phyloP scores from a whole-genome alignment of 2,329 filamentous ascomycete species.

The Fusarium sambucinum region DNA sequence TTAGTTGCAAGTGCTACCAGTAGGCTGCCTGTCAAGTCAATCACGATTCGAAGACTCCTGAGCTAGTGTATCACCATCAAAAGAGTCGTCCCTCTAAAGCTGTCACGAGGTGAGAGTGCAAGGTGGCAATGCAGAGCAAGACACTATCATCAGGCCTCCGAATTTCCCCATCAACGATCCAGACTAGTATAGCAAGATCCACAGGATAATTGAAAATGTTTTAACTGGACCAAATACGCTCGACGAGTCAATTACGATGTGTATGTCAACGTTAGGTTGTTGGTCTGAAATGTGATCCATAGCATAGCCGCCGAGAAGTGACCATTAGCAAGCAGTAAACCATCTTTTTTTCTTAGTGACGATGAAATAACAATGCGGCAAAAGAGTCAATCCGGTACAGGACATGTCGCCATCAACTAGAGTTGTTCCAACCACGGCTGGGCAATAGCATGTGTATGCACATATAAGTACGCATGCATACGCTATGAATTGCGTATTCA shows the following conservation, averaged over 20 bases:
- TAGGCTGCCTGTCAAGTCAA: not conserved
- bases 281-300: not conserved
- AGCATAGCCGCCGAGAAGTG: not conserved
- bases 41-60: not conserved
- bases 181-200: not conserved
- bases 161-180: not conserved
- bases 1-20: not conserved
- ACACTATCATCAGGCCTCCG: not conserved
- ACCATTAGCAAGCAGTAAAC: not conserved
- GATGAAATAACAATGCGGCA: not conserved
- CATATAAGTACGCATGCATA: not conserved
- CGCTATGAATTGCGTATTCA: not conserved
- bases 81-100: not conserved
- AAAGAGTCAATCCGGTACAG: not conserved
- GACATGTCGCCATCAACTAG: not conserved
- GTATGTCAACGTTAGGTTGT: not conserved
- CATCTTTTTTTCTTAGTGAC: not conserved
- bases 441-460: not conserved
- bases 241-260: not conserved
- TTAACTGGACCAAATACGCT: slow-evolving; percentile 1
- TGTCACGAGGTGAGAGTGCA: not conserved
- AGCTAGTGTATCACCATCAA: not conserved
- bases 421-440: not conserved
- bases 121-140: not conserved
- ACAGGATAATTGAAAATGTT: not conserved